These are phyloP conservation scores for Pseudogymnoascus sp. DNA, from an alignment of 2,329 filamentous ascomycete species.

Conservation along the genomic window DNA sequence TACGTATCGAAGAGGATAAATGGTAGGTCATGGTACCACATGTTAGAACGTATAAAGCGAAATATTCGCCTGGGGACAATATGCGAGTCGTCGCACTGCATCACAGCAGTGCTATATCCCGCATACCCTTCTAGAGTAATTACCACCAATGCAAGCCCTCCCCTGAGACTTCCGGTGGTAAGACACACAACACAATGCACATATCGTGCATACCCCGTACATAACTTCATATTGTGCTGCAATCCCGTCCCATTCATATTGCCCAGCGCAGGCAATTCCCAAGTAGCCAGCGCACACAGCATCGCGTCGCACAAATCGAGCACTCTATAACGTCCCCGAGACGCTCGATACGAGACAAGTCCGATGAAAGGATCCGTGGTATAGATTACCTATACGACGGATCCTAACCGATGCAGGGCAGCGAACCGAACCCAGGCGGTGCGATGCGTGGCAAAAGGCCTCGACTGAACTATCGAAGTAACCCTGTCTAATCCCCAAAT, in stretches of 20 bases:
- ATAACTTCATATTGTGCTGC: neutral
- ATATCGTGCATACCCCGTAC: slow-evolving; percentile 2
- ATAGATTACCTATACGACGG: neutral
- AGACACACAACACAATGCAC: neutral
- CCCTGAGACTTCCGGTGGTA: neutral
- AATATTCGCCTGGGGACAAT: neutral
- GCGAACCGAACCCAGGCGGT: neutral
- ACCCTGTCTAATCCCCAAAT: neutral
- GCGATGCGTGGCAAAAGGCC: neutral
- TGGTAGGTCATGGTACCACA: neutral
- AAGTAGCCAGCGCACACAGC: neutral
- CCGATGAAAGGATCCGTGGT: neutral
- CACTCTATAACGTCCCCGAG: neutral
- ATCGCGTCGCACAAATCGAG: slow-evolving; percentile 4
- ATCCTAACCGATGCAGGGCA: neutral
- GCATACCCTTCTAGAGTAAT: neutral
- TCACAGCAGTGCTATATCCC: neutral
- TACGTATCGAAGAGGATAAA: neutral
- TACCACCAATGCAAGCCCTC: neutral
- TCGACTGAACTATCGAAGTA: neutral
- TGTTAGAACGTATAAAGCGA: neutral
- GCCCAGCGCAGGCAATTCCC: neutral
- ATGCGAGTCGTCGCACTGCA: neutral
- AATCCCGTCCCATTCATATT: neutral
- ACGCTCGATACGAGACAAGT: neutral